These are phyloP conservation scores for Quillaja saponaria DNA, from an alignment of 306 rosid genomes.

Conservation along the genomic window DNA sequence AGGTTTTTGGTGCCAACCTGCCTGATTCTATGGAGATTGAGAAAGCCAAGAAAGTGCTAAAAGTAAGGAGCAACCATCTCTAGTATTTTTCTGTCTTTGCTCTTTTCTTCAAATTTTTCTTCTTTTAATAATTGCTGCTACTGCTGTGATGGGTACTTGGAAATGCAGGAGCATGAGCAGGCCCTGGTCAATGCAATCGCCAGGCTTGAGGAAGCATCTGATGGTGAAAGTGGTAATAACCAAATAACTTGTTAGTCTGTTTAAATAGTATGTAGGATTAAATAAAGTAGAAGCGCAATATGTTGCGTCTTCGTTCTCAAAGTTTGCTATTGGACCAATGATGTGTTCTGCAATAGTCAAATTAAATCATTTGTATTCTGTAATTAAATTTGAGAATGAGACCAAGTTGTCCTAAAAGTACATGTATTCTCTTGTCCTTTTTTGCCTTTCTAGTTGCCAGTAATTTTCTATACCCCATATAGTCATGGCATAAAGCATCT, in stretches of 20 bases:
- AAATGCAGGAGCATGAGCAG: slow-evolving; percentile 79
- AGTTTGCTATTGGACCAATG: slow-evolving; percentile 36
- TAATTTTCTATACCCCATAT: too few relatives aligned
- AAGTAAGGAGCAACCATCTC: slow-evolving; percentile 48
- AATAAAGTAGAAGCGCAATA: slow-evolving; percentile 32
- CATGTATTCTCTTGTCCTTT: slow-evolving; percentile 5
- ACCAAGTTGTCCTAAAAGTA: slow-evolving; percentile 13
- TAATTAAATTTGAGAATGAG: slow-evolving; percentile 19
- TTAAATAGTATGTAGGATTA: slow-evolving; percentile 27
- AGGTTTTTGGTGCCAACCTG: slow-evolving; percentile 60
- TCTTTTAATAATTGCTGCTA: slow-evolving; percentile 19
- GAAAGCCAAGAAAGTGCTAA: slow-evolving; percentile 76
- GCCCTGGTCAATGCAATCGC: slow-evolving; percentile 79
- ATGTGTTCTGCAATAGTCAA: slow-evolving; percentile 2
- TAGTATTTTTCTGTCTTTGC: background rate
- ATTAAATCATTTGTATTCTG: slow-evolving; percentile 19
- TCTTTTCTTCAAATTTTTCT: too few relatives aligned
- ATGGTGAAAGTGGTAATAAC: slow-evolving; percentile 93
- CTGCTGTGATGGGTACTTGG: slow-evolving; percentile 28
- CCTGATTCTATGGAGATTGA: slow-evolving; percentile 71
- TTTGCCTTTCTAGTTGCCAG: background rate
- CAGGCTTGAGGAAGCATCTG: slow-evolving; percentile 80
- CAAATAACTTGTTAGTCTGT: slow-evolving; percentile 20
- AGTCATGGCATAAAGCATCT: too few relatives aligned
- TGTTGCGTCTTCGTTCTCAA: slow-evolving; percentile 44